A percentile compares a stretch with the other conserved stretches of the same genome.
Evolutionary conservation across 768 basidiomycete genomes (phyloP).

Genomic region (Phylloporus arenicola): DNA sequence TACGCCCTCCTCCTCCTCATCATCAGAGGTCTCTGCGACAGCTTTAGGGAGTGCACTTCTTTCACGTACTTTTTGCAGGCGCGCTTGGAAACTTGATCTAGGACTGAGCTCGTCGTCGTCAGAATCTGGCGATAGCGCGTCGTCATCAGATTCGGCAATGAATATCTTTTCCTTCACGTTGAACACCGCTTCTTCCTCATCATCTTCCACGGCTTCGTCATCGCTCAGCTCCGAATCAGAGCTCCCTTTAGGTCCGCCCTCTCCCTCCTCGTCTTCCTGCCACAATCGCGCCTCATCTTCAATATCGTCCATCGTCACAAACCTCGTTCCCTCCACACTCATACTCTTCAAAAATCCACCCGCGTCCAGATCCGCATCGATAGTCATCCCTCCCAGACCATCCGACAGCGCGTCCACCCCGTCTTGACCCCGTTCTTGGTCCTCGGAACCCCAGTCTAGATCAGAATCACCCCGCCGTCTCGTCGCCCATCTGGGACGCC

Average conservation of each 20-base stretch:
- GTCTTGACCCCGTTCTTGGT: slow-evolving; percentile 31
- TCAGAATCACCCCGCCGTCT: slow-evolving; percentile 62
- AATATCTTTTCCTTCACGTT: slow-evolving; percentile 44
- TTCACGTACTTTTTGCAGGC: slow-evolving; percentile 31
- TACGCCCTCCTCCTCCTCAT: slow-evolving; percentile 26
- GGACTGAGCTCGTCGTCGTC: slow-evolving; percentile 34
- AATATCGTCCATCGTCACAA: slow-evolving; percentile 64
- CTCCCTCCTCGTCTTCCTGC: slow-evolving; percentile 44
- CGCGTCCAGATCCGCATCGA: slow-evolving; percentile 53
- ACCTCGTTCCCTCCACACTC: slow-evolving; percentile 41
- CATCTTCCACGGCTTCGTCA: slow-evolving; percentile 31
- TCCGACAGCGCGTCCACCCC: slow-evolving; percentile 28
- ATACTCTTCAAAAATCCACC: slow-evolving; percentile 47
- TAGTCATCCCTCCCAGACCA: slow-evolving; percentile 50
- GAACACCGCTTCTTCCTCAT: slow-evolving; percentile 35
- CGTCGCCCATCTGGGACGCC: slow-evolving; percentile 41
- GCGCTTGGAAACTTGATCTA: slow-evolving; percentile 31
- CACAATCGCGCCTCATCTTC: slow-evolving; percentile 47
- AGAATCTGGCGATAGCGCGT: slow-evolving; percentile 24
- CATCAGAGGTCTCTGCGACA: slow-evolving; percentile 9
- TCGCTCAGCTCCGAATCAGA: slow-evolving; percentile 27
- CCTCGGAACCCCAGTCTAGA: slow-evolving; percentile 57
- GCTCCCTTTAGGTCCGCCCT: slow-evolving; percentile 20
- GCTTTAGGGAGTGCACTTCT: slow-evolving; percentile 8
- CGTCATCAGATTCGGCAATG: slow-evolving; percentile 31